Percentiles rank a stretch among this genome's conserved stretches.
Conservation (phyloP, 164 flowering plant species). For the Umbilicus rupestris region DNA sequence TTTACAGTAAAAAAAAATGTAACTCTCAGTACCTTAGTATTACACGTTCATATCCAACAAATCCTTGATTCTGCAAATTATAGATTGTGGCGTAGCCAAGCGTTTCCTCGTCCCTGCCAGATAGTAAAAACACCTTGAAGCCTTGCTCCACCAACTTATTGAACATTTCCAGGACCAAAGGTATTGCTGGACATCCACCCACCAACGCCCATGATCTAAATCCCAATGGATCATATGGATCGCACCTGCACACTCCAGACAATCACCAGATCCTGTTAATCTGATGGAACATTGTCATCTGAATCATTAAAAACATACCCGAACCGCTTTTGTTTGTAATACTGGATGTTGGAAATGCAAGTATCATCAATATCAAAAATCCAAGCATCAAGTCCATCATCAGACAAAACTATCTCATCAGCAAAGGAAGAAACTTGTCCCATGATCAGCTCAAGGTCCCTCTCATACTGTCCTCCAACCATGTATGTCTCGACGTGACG, state of each 20-base stretch:
- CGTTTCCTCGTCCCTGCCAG: slow-evolving; percentile 66
- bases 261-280: not conserved
- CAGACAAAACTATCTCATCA: slow-evolving; percentile 16
- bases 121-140: slow-evolving; percentile 54
- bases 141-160: slow-evolving; percentile 33
- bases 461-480: slow-evolving; percentile 56
- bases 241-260: slow-evolving; percentile 29
- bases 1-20: not conserved
- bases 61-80: slow-evolving; percentile 58
- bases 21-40: slow-evolving; percentile 47
- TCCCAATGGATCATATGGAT: slow-evolving; percentile 56
- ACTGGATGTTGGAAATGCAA: slow-evolving; percentile 62
- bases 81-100: slow-evolving; percentile 35
- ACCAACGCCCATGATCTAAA: slow-evolving; percentile 56
- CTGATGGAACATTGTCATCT: no score
- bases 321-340: slow-evolving; percentile 41
- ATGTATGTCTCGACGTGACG: slow-evolving; percentile 49
- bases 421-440: slow-evolving; percentile 36
- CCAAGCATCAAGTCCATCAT: slow-evolving; percentile 72
- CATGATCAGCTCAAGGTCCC: slow-evolving; percentile 37
- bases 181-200: slow-evolving; percentile 49
- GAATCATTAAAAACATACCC: slow-evolving; percentile 56
- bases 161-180: slow-evolving; percentile 35
- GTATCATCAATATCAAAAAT: slow-evolving; percentile 79
- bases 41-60: slow-evolving; percentile 56